A percentile compares a stretch with the other conserved stretches of the same genome.
Conservation (phyloP, 169 alveolate genomes). For the Eimeria maxima region DNA sequence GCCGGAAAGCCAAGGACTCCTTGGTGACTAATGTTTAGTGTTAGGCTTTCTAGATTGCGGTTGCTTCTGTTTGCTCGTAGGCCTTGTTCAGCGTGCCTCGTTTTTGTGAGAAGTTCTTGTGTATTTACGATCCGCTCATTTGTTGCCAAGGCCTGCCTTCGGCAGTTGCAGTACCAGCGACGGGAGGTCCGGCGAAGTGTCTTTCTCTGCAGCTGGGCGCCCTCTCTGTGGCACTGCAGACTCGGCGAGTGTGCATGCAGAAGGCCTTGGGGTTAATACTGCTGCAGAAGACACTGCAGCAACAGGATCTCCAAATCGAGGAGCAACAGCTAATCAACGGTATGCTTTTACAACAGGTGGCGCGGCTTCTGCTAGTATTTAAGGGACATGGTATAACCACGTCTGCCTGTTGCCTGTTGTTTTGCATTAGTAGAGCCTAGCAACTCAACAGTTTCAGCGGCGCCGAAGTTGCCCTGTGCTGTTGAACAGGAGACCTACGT, state of each 20-base stretch:
- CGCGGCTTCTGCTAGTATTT: not conserved
- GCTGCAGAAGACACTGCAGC: conserved; percentile 44
- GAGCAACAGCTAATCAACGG: conserved; percentile 45
- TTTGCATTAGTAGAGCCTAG: not conserved
- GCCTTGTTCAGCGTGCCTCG: conserved; percentile 50
- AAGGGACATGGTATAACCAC: not conserved
- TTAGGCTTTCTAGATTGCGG: not conserved
- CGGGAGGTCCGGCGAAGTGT: conserved; percentile 40
- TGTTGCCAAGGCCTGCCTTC: conserved; percentile 58
- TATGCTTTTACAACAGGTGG: not conserved
- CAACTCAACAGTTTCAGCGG: not conserved
- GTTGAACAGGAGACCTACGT: not conserved
- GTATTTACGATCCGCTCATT: conserved; percentile 40
- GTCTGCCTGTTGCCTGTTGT: not conserved
- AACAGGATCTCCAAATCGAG: not conserved
- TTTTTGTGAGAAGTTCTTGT: conserved; percentile 68
- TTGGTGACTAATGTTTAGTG: not conserved
- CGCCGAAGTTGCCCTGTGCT: not conserved
- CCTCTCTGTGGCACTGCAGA: conserved; percentile 77
- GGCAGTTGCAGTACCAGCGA: conserved; percentile 62
- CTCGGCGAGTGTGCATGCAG: conserved; percentile 71
- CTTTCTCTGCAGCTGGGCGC: conserved; percentile 61
- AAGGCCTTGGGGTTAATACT: conserved; percentile 38
- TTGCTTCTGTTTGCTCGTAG: not conserved
- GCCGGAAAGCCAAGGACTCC: conserved; percentile 13